Evolutionary conservation across 108 stramenopile genomes (phyloP).

Genomic region (Craspedostauros australis): DNA sequence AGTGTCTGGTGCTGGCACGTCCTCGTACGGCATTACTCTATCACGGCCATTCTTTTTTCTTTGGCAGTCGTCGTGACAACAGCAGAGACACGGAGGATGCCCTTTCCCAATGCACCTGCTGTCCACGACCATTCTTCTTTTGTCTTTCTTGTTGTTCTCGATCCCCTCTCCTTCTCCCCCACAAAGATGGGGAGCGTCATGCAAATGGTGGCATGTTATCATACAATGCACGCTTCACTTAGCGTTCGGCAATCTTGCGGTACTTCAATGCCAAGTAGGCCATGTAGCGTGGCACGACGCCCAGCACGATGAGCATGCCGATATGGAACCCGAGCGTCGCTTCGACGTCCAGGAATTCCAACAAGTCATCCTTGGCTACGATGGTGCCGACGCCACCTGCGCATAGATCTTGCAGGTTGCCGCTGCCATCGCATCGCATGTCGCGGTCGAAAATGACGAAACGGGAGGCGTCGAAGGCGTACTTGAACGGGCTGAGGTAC

Average conservation of each 20-base stretch:
- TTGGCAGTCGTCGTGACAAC: no score
- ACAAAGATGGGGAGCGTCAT: no score
- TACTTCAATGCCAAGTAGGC: conserved; percentile 53
- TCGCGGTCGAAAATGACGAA: conserved; percentile 45
- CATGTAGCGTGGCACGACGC: conserved; percentile 38
- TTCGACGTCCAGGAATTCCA: conserved; percentile 49
- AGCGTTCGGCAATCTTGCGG: conserved; percentile 40
- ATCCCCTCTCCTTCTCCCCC: no score
- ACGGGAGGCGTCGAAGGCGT: conserved; percentile 49
- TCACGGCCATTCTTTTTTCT: no score
- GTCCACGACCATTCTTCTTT: no score
- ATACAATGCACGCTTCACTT: no score
- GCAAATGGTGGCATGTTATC: no score
- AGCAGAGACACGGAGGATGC: no score
- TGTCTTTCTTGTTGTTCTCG: no score
- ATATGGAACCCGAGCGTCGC: conserved; percentile 58
- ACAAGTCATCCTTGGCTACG: conserved; percentile 23
- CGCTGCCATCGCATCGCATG: conserved; percentile 65
- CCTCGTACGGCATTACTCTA: no score
- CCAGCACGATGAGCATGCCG: conserved; percentile 44
- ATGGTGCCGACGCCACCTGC: background rate
- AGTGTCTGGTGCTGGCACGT: no score
- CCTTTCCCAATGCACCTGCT: no score
- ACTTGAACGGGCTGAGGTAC: conserved; percentile 63
- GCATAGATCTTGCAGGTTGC: conserved; percentile 25